Evolutionary conservation across 2,329 filamentous ascomycete species (phyloP).

Genomic region (Arachnomyces sp.): DNA sequence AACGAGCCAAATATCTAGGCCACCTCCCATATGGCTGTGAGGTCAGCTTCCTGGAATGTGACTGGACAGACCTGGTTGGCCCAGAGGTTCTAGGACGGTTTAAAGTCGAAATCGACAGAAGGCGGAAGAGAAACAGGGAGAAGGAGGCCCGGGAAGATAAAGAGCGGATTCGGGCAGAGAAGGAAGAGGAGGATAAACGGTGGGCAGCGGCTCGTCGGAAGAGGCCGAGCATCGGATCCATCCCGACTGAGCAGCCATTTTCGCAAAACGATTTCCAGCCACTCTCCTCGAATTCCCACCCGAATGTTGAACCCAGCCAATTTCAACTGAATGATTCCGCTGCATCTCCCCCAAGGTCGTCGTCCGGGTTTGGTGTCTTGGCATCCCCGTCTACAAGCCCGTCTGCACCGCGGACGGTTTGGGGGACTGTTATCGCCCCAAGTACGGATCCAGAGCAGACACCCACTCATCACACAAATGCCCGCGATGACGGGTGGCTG

Average conservation of each 20-base stretch:
- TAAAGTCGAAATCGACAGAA: conserved; percentile 63
- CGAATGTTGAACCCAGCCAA: too few species aligned
- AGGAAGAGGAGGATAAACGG: conserved; percentile 61
- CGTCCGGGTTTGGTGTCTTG: conserved; percentile 44
- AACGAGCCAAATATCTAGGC: conserved; percentile 74
- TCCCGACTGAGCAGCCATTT: conserved; percentile 37
- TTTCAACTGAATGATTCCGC: conserved; percentile 23
- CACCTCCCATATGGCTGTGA: conserved; percentile 88
- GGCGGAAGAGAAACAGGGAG: conserved; percentile 68
- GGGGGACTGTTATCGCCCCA: conserved; percentile 58
- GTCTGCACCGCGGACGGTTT: conserved; percentile 66
- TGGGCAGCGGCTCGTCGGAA: conserved; percentile 60
- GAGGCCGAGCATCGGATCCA: conserved; percentile 42
- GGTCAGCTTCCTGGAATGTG: conserved; percentile 83
- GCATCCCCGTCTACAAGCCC: conserved; percentile 77
- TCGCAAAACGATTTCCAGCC: conserved; percentile 59
- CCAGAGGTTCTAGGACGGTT: conserved; percentile 68
- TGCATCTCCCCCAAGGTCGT: conserved; percentile 34
- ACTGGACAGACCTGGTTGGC: conserved; percentile 85
- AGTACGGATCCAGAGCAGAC: too few species aligned
- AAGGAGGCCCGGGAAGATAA: conserved; percentile 83
- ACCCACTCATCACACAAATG: conserved; percentile 21
- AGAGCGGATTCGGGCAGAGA: conserved; percentile 72
- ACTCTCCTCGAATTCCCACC: conserved; percentile 26
- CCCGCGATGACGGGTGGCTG: conserved; percentile 71